Percentiles rank a stretch among this genome's conserved stretches.
phyloP scores from a whole-genome alignment of 805 yeast species.

The Yarrowia alimentaria region DNA sequence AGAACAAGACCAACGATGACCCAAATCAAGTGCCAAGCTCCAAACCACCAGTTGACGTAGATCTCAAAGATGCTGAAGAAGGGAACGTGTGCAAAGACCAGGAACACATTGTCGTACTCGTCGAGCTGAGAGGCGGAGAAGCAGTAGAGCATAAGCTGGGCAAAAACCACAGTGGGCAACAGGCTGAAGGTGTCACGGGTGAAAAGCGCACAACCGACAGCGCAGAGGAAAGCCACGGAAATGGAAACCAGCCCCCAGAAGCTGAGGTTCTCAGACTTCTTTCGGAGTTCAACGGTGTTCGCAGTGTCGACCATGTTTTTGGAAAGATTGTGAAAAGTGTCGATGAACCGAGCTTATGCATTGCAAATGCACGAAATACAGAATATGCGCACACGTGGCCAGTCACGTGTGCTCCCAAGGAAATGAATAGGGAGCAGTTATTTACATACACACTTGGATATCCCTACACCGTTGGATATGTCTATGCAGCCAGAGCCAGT shows the following conservation, averaged over 20 bases:
- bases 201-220: conserved; percentile 1
- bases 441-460: too few relatives aligned
- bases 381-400: conserved; percentile 23
- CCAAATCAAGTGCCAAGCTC: conserved; percentile 16
- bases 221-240: not conserved
- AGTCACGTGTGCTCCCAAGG: too few relatives aligned
- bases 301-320: conserved; percentile 1
- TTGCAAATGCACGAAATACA: not conserved
- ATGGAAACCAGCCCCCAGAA: conserved; percentile 24
- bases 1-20: not conserved
- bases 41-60: conserved; percentile 26
- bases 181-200: conserved; percentile 3
- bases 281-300: not conserved
- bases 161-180: conserved; percentile 14
- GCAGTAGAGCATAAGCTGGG: conserved; percentile 12
- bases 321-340: not conserved
- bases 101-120: conserved; percentile 6
- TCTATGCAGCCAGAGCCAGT: too few relatives aligned
- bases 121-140: conserved; percentile 20
- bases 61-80: conserved; percentile 3
- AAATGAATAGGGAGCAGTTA: too few relatives aligned
- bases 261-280: conserved; percentile 10
- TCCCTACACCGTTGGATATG: too few relatives aligned
- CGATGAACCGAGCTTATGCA: not conserved
- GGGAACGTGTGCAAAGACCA: conserved; percentile 12